Evolutionary conservation across 805 yeast genomes (phyloP).

Genomic region (Maudiozyma bulderi): DNA sequence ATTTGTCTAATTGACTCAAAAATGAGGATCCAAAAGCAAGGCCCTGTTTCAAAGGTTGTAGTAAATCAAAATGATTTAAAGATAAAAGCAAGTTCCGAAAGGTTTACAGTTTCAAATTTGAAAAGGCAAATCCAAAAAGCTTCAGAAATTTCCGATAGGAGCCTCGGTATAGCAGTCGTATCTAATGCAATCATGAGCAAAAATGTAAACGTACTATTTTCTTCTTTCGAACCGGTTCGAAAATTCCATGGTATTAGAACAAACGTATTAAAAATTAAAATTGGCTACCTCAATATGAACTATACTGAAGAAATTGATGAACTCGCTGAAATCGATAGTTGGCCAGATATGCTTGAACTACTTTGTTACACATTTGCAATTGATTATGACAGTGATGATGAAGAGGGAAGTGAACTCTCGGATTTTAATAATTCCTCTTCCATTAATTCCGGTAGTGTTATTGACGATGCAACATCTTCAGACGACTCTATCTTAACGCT

Average conservation of each 20-base stretch:
- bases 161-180: too few species aligned
- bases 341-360: slow-evolving; percentile 23
- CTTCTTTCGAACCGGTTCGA: neutral
- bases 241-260: neutral
- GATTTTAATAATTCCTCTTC: neutral
- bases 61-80: neutral
- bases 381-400: slow-evolving; percentile 24
- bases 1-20: slow-evolving; percentile 16
- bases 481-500: slow-evolving; percentile 2
- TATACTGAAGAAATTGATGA: slow-evolving; percentile 24
- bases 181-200: neutral
- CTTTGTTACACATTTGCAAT: slow-evolving; percentile 24
- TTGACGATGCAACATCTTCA: neutral
- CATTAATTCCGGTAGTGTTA: slow-evolving; percentile 16
- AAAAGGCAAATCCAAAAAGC: too few species aligned
- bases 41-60: neutral
- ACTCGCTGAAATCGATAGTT: slow-evolving; percentile 23
- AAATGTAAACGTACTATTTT: neutral
- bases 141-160: too few species aligned
- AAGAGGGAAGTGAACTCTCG: slow-evolving; percentile 3
- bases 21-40: neutral
- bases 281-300: slow-evolving; percentile 27
- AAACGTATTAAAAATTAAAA: slow-evolving; percentile 22
- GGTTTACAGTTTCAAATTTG: too few species aligned
- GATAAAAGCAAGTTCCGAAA: neutral